Evolutionary conservation across 495 filamentous ascomycete species (phyloP), one percentile per base, ranked within the genome.

Genomic region (Penicillium salamii): DNA sequence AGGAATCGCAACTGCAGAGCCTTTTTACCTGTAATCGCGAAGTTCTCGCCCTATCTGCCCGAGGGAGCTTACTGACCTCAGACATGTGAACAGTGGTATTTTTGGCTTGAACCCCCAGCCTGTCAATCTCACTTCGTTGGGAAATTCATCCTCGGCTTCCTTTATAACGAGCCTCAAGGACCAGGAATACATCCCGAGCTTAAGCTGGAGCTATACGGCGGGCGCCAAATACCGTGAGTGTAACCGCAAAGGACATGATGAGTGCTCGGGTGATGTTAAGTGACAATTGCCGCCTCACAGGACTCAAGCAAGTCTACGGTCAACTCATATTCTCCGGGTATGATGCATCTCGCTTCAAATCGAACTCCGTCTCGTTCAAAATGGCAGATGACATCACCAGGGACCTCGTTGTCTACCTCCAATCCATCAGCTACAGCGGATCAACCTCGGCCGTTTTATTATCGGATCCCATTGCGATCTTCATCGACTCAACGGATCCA

Each of bases 401-500:
- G 58, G 59, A 76, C 12, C 81, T 80, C 5, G 72, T 77, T 28
- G 71, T 84, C 13, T 68, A 75, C 17, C 59, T 87, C 17, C 77
- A 75, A 33, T 68, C 79, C 6, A 77, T 87, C 24, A 59, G 52
- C 40, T 59, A 59, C 19, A 55, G 52, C 35, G 56, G 56, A 51
- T 59, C 56, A 38, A 52, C n/a, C n/a, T 71, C 75, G 0, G 68
- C 82, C 15, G 69, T 68, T 7, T 49, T 59, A 42, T 34, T 59
- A 1, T 74, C 80, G 1, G 54, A 61, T 3, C 60, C 66, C 6
- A 50, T 64, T 15, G 40, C 46, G 1, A 53, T 79, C 21, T 63
- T 78, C 42, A 83, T 89, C 49, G 86, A 89, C 55, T 82, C 81
- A 13, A 81, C 83, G 3, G 84, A 85, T 1, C 81, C 86, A 1